Evolutionary conservation across 257 asterid genomes (phyloP).

Genomic region (Penstemon newberryi): DNA sequence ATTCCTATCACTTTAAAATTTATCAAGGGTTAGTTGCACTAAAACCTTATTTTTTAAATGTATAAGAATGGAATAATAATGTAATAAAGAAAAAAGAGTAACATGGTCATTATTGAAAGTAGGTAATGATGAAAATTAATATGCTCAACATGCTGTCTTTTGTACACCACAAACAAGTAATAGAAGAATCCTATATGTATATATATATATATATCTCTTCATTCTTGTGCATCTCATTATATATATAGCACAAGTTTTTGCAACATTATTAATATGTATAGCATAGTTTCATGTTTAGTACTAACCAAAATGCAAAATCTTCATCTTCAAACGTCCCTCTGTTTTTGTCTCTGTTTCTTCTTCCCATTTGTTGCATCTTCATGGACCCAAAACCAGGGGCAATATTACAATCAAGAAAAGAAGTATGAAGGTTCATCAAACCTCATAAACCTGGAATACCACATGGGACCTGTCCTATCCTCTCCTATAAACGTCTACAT

Average conservation of each 20-base stretch:
- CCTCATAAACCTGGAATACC: conserved; percentile 68
- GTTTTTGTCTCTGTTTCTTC: conserved; percentile 19
- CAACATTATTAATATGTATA: background rate
- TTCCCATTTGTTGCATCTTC: conserved; percentile 32
- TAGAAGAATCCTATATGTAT: conserved; percentile 22
- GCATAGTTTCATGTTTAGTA: background rate
- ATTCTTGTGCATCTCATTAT: conserved; percentile 20
- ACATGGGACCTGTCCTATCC: conserved; percentile 81
- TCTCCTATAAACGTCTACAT: conserved; percentile 59
- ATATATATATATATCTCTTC: background rate
- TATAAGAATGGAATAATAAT: conserved; percentile 28
- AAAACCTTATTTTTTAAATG: conserved; percentile 21
- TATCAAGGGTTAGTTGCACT: conserved; percentile 24
- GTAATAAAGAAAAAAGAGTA: conserved; percentile 26
- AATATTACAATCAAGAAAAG: conserved; percentile 37
- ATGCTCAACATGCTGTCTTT: conserved; percentile 36
- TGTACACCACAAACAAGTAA: conserved; percentile 35
- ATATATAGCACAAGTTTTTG: conserved; percentile 18
- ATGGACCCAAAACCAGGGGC: conserved; percentile 23
- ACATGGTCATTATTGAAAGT: conserved; percentile 44
- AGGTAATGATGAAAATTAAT: conserved; percentile 38
- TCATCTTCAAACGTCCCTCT: conserved; percentile 23
- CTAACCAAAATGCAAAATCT: conserved; percentile 31
- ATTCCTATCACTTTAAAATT: background rate
- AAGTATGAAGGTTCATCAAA: conserved; percentile 76